Base-by-base conservation (phyloP, 106 monocot genomes). In the Xerophyta viscosa region DNA sequence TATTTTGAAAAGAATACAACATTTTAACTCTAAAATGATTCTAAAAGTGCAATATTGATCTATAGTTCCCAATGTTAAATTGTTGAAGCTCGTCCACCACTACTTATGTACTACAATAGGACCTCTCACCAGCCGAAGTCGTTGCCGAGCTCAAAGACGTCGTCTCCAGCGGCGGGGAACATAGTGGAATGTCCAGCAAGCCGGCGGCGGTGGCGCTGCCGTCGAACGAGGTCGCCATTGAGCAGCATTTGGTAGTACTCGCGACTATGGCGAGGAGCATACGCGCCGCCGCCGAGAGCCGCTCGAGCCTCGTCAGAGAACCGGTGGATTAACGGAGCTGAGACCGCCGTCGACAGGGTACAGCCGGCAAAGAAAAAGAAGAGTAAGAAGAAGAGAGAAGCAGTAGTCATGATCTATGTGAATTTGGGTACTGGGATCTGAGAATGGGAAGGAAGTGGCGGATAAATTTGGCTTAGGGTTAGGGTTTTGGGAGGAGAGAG, bases 241-340 rank as follows among this genome's bases (percentile, higher is more conserved):
- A 56, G 58, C 49, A 96, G 68, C 28, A 54, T 54, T 31, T 30
- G 24, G 65, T 78, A 88, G 69, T 88, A 96, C 24, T 78, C 88
- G 48, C 22, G 24, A 47, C 81, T 84, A 51, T 88, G 66, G 9
- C 67, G 66, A 25, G 5, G 50, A 12, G 77, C 77, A 69, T 65
- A 74, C 29, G 17, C 14, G 8, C 37, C 37, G 27, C 54, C 36
- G 31, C 51, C 8, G 18, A 54, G 14, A 43, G 62, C 27, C n/a
- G 24, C 51, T n/a, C 31, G 50, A 22, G 79, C 77, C 64, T 88
- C 88, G 39, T 84, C 78, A 52, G 94, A 94, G 69, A 94, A 88
- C 21, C 88, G 77, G 60, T 94, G 94, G 15, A 94, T 69, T 47
- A 94, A 57, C 46, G 61, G 65, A 13, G 78, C 62, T 3, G 93